phyloP scores from a whole-genome alignment of 305 asterid species.

The Solanum aculeatissimum region DNA sequence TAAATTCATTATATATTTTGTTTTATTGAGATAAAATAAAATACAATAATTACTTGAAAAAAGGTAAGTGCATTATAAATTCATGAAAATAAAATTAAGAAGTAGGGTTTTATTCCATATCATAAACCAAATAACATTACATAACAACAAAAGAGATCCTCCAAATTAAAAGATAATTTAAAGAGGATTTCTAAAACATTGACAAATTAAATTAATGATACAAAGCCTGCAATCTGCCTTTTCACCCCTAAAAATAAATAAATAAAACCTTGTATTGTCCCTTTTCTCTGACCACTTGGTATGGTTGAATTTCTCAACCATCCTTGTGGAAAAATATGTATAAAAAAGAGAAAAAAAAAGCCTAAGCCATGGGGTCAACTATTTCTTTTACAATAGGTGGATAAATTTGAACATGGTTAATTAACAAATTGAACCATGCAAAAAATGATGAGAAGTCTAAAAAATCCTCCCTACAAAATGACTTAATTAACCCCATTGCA shows the following conservation, averaged over 20 bases:
- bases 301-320: slow-evolving; percentile 10
- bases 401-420: slow-evolving; percentile 41
- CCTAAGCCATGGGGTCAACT: slow-evolving; percentile 33
- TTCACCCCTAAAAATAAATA: slow-evolving; percentile 21
- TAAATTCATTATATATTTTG: neutral
- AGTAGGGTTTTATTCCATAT: neutral
- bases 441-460: slow-evolving; percentile 9
- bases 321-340: slow-evolving; percentile 3
- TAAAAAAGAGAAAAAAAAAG: slow-evolving; percentile 7
- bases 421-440: slow-evolving; percentile 42
- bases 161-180: neutral
- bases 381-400: slow-evolving; percentile 48
- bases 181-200: slow-evolving; percentile 30
- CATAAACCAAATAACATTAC: slow-evolving; percentile 3
- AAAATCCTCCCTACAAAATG: slow-evolving; percentile 52
- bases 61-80: neutral
- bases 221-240: slow-evolving; percentile 9
- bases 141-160: slow-evolving; percentile 20
- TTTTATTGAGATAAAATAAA: neutral
- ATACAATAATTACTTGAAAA: neutral
- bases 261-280: neutral
- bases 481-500: slow-evolving; percentile 34
- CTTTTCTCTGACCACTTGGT: slow-evolving; percentile 7
- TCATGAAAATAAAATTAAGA: neutral
- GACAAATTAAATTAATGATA: slow-evolving; percentile 3